Evolutionary conservation across 345 rosid genomes (phyloP).

Genomic region (Eucalyptus erythrocorys): DNA sequence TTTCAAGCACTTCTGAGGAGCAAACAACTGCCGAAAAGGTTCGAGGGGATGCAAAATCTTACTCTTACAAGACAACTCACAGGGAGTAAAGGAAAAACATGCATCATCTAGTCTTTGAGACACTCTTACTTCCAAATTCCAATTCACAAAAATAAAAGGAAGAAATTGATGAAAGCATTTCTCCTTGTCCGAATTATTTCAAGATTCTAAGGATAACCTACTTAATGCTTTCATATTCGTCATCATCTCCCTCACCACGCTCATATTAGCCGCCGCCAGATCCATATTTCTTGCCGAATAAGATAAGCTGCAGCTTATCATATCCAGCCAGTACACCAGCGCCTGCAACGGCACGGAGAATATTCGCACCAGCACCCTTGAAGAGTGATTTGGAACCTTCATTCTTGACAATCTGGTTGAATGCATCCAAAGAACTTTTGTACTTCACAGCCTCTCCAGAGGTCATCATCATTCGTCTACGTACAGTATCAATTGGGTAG

Average conservation of each 20-base stretch:
- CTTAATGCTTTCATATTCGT: background rate
- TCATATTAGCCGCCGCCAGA: conserved; percentile 18
- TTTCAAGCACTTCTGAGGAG: background rate
- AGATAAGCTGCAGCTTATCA: conserved; percentile 45
- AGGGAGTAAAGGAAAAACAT: background rate
- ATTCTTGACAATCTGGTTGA: conserved; percentile 33
- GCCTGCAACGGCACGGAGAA: conserved; percentile 47
- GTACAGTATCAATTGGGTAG: conserved; percentile 49
- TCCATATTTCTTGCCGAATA: conserved; percentile 49
- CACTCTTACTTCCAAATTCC: background rate
- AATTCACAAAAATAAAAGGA: background rate
- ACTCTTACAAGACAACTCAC: background rate
- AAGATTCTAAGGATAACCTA: background rate
- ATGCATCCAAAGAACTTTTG: conserved; percentile 40
- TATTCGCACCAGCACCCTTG: conserved; percentile 65
- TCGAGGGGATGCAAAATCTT: background rate
- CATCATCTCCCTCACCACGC: background rate
- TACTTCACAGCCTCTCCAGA: conserved; percentile 64
- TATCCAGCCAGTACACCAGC: conserved; percentile 65
- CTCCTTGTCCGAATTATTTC: conserved; percentile 10
- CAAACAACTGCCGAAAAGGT: background rate
- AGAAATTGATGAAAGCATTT: background rate
- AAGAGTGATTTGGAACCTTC: conserved; percentile 48
- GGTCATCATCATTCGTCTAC: conserved; percentile 72
- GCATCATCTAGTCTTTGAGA: background rate